Evolutionary conservation across 1,139 yeast genomes (phyloP), one percentile per base, ranked within the genome.

Genomic region (Candida glucosophila): DNA sequence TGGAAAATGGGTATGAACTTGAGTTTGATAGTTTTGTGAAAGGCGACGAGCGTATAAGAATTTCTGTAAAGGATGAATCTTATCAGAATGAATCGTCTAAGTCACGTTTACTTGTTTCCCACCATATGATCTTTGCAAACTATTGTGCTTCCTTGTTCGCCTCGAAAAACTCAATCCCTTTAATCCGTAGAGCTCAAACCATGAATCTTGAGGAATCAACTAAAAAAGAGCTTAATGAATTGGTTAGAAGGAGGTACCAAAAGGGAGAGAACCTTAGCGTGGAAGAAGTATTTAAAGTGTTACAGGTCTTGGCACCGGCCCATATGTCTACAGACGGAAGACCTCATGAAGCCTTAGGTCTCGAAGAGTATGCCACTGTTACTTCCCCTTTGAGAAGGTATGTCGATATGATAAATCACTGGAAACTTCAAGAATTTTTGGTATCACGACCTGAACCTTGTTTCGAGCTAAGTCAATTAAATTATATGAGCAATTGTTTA

Each of bases 361-460:
- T 79, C 7, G 48, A 53, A 0, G 50, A 58, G 9, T 86, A 90
- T 44, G 64, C 81, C 5, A 82, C 85, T 20, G 77, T 82, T 3
- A 86, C 98, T 0, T 86, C 96, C 0, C 98, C 98, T 2, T 61
- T 90, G 35, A 62, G 98, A 50, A 59, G 98, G 37, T 80, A 72
- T 40, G 77, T 78, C n/a, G 98, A 90, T 49, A 55, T 86, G 41
- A 47, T 86, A 5, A 77, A 78, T 38, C 96, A 86, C 42, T 72
- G 90, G 71, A 52, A 47, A 29, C 41, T 63, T 23, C 63, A 60
- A 30, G 54, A 47, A 22, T 37, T 34, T 33, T 34, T 49, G 14
- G 30, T 47, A 19, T 23, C 33, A 5, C 20, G 25, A 14, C 29
- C 29, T 4, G 32, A 34, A 12, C 29, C 35, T 5, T 20, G 17